A percentile compares a stretch with the other conserved stretches of the same genome.
phyloP scores from a whole-genome alignment of 2,329 filamentous ascomycete species.

The Fusarium vanettenii region DNA sequence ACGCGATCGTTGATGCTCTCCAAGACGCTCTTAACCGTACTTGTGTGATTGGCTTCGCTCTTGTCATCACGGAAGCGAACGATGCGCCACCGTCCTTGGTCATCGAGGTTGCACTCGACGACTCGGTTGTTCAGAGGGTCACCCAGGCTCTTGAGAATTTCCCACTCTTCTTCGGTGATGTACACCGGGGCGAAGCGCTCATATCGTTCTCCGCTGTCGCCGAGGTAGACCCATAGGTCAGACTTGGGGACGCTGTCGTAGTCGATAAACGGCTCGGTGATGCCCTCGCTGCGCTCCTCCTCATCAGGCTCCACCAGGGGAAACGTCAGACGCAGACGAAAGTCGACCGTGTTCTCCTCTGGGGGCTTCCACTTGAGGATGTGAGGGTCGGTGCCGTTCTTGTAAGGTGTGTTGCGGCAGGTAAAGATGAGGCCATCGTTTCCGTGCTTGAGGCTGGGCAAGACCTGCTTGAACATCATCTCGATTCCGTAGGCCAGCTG shows the following conservation, averaged over 20 bases:
- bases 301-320: conserved; percentile 76
- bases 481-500: conserved; percentile 89
- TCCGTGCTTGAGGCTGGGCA: conserved; percentile 87
- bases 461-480: conserved; percentile 90
- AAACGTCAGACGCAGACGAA: conserved; percentile 83
- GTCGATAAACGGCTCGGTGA: conserved; percentile 74
- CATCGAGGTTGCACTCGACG: conserved; percentile 89
- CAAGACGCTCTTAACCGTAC: conserved; percentile 85
- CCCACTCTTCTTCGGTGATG: conserved; percentile 84
- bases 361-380: conserved; percentile 99
- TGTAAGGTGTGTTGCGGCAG: conserved; percentile 88
- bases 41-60: conserved; percentile 87
- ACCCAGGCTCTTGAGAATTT: conserved; percentile 76
- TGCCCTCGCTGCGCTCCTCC: conserved; percentile 74
- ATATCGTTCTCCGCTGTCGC: conserved; percentile 67
- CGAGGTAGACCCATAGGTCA: conserved; percentile 77
- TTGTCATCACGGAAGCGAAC: conserved; percentile 95
- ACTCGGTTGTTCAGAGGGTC: conserved; percentile 87
- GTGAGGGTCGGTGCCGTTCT: conserved; percentile 88
- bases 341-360: conserved; percentile 95
- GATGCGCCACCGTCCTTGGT: conserved; percentile 81
- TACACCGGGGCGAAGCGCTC: conserved; percentile 74
- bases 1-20: conserved; percentile 91
- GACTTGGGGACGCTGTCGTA: conserved; percentile 84
- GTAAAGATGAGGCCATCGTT: conserved; percentile 99